Base-by-base conservation (phyloP, 1,139 yeast species). In the Keqinozyma sinolaborantium region DNA sequence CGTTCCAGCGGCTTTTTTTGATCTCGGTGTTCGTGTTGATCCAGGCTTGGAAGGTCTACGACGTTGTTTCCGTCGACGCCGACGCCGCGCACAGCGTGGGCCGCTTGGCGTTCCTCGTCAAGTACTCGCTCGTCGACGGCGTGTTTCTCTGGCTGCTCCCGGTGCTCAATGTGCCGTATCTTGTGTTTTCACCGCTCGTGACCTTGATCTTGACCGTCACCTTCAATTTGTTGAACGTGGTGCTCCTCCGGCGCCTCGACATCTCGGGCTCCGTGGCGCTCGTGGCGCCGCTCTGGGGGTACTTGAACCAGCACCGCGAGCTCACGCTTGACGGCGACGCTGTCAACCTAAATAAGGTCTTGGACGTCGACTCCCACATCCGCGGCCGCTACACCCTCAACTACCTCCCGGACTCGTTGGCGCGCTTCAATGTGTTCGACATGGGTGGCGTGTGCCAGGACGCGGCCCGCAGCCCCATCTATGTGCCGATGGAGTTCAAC, bases 381-480 rank as follows among this genome's bases (percentile, higher is more conserved):
- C 81, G 77, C 45, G 98, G 97, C 30, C 78, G 77, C 35, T 84
- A 85, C 49, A 84, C 92, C 2, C 83, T 92, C 43, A 84, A 90
- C 46, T 85, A 85, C 44, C 64, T 94, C 26, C 98, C 98, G 0
- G 97, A 92, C 52, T 84, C 95, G 26, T 82, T 95, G 0, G 96
- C 95, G 2, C 67, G 71, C 45, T 64, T 94, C 50, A 87, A 90
- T 43, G 97, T 97, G 2, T 76, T 79, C 43, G 75, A 71, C 28
- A 75, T 73, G 25, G 70, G 77, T 16, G 48, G 50, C 10, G 71
- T 70, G 37, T 90, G 97, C 56, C 53, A 87, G 29, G 77, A 77
- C 29, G 46, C 39, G 1, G 39, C 44, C 3, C 41, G 39, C 24
- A 30, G 42, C 12, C 33, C 46, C 1, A 39, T 67, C 16, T 55